A percentile compares a stretch with the other conserved stretches of the same genome.
These are phyloP conservation scores for Pichia sp. DNA, from an alignment of 1,139 yeast genomes.

Conservation along the genomic window DNA sequence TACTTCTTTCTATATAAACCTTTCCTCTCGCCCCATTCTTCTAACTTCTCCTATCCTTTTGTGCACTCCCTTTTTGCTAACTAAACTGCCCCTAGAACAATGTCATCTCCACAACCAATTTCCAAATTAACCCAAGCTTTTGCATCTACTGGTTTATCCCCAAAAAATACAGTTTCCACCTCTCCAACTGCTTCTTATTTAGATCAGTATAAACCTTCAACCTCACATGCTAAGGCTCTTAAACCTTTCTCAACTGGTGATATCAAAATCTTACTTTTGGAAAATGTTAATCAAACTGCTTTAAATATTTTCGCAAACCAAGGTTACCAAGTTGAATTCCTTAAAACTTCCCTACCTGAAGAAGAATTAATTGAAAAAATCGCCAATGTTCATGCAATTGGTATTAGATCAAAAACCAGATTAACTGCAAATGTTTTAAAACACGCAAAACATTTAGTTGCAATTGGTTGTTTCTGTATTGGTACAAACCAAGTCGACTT, in stretches of 20 bases:
- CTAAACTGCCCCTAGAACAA: slow-evolving; percentile 20
- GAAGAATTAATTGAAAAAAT: slow-evolving; percentile 93
- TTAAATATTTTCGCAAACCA: slow-evolving; percentile 75
- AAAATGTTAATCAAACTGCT: slow-evolving; percentile 91
- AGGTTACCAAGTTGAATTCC: slow-evolving; percentile 96
- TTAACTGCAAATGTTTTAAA: slow-evolving; percentile 71
- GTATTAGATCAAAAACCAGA: slow-evolving; percentile 95
- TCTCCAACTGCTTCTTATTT: slow-evolving; percentile 57
- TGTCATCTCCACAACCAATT: slow-evolving; percentile 70
- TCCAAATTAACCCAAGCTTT: slow-evolving; percentile 47
- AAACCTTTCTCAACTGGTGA: slow-evolving; percentile 91
- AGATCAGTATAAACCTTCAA: slow-evolving; percentile 40
- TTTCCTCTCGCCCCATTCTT: background rate
- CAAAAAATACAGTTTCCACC: slow-evolving; percentile 62
- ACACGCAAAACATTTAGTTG: slow-evolving; percentile 85
- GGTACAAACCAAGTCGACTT: slow-evolving; percentile 98
- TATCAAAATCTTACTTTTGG: slow-evolving; percentile 81
- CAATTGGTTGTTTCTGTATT: slow-evolving; percentile 96
- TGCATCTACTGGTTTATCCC: slow-evolving; percentile 41
- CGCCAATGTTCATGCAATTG: slow-evolving; percentile 89
- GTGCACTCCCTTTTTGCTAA: background rate
- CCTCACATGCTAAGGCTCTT: slow-evolving; percentile 50
- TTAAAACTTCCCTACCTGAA: slow-evolving; percentile 84
- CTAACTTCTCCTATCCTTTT: no score
- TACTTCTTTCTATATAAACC: background rate